Evolutionary conservation across 106 monocot species (phyloP).

Genomic region (Acorus gramineus): DNA sequence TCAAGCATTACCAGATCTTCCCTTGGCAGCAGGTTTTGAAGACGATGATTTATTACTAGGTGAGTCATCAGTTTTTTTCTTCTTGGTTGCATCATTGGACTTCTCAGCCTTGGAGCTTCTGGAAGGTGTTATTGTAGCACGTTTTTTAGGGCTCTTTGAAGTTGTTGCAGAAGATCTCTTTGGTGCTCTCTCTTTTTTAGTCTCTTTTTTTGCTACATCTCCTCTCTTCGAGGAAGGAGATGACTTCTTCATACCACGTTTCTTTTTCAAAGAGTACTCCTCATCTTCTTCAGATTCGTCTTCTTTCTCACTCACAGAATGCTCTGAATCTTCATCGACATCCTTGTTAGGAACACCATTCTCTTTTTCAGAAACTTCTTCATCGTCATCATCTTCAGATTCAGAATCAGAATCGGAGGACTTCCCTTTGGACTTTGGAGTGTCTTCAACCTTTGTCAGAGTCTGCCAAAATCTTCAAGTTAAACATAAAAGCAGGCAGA

Average conservation of each 20-base stretch:
- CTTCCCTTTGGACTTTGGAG: constrained; percentile 8
- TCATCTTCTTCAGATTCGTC: constrained; percentile 15
- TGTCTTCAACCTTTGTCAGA: constrained; percentile 7
- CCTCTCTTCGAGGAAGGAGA: constrained; percentile 4
- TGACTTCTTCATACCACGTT: constrained; percentile 18
- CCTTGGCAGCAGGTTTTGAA: constrained; percentile 24
- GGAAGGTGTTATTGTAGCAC: constrained; percentile 18
- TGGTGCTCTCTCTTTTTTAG: constrained; percentile 20
- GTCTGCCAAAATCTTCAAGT: constrained; percentile 12
- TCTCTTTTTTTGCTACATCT: constrained; percentile 7
- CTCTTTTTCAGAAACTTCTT: background rate
- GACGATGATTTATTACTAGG: constrained; percentile 22
- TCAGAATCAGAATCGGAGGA: constrained; percentile 15
- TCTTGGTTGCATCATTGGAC: constrained; percentile 33
- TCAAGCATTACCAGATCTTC: constrained; percentile 32
- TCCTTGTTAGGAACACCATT: too few species aligned
- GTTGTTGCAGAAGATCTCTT: constrained; percentile 9
- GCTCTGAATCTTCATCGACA: too few species aligned
- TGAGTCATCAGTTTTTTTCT: constrained; percentile 30
- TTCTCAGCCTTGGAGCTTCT: constrained; percentile 20
- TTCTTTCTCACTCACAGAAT: constrained; percentile 11
- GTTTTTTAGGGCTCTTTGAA: constrained; percentile 15
- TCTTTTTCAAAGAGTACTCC: constrained; percentile 14
- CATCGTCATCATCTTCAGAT: constrained; percentile 23
- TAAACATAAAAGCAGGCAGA: background rate